These are phyloP conservation scores for Komagataella kurtzmanii DNA, from an alignment of 805 yeast species.

Conservation along the genomic window DNA sequence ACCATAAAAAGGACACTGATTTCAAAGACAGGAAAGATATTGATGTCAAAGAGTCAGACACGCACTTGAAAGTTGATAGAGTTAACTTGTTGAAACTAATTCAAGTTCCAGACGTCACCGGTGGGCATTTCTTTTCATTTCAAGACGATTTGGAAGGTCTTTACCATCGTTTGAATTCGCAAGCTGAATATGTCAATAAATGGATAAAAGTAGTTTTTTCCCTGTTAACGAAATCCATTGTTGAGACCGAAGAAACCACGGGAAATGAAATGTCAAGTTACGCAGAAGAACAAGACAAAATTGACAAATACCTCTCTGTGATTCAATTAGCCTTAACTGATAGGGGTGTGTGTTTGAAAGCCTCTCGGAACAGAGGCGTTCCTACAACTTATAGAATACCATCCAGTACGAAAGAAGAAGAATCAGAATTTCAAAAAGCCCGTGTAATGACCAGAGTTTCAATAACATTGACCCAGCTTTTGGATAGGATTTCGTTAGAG, in stretches of 20 bases:
- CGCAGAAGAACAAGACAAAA: constrained; percentile 61
- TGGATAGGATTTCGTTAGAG: background rate
- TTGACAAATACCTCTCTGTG: constrained; percentile 42
- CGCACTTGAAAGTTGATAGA: background rate
- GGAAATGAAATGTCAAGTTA: constrained; percentile 74
- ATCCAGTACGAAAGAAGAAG: constrained; percentile 8
- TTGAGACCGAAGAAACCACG: constrained; percentile 19
- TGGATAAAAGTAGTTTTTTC: constrained; percentile 35
- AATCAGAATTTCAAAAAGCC: background rate
- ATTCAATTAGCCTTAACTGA: constrained; percentile 33
- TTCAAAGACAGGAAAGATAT: background rate
- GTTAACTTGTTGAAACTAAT: background rate
- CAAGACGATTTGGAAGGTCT: background rate
- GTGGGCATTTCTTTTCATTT: background rate
- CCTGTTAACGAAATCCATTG: constrained; percentile 31
- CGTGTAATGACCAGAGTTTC: background rate
- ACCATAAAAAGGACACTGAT: background rate
- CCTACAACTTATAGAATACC: background rate
- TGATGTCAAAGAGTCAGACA: background rate
- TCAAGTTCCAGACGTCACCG: background rate
- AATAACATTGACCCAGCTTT: background rate
- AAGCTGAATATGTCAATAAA: constrained; percentile 33
- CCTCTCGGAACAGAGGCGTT: constrained; percentile 11
- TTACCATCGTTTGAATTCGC: constrained; percentile 21
- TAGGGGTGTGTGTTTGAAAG: constrained; percentile 22